Percentiles rank a stretch among this genome's conserved stretches.
phyloP scores from a whole-genome alignment of 2,329 filamentous ascomycete species.

The Herpotrichia juniperi region DNA sequence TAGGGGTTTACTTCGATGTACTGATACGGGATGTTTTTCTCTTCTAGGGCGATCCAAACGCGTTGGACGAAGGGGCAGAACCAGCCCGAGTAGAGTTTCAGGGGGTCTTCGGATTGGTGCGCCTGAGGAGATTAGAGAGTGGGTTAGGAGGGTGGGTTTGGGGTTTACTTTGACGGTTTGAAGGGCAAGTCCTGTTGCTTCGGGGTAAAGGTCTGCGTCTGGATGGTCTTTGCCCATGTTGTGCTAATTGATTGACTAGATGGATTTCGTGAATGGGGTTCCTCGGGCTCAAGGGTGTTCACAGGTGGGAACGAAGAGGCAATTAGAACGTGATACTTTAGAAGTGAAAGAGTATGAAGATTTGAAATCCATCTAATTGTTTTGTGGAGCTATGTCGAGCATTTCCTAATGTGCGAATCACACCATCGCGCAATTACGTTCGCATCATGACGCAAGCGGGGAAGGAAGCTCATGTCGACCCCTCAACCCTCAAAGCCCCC shows the following conservation, averaged over 20 bases:
- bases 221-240: constrained; percentile 42
- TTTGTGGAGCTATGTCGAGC: no score
- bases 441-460: constrained; percentile 20
- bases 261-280: no score
- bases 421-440: background rate
- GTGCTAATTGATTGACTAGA: no score
- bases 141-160: background rate
- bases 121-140: constrained; percentile 22
- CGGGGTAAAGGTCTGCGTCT: constrained; percentile 42
- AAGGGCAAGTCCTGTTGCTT: constrained; percentile 40
- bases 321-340: background rate
- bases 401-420: background rate
- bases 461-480: constrained; percentile 7
- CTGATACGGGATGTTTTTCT: constrained; percentile 76
- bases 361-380: background rate
- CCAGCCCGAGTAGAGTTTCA: constrained; percentile 76
- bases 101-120: constrained; percentile 49
- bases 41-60: constrained; percentile 73
- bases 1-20: constrained; percentile 76
- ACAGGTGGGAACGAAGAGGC: no score
- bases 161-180: constrained; percentile 33
- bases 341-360: background rate
- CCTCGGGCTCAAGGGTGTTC: no score
- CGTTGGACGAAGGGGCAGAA: constrained; percentile 75
- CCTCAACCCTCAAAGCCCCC: background rate